phyloP scores from a whole-genome alignment of 495 filamentous ascomycete genomes.

The Sabuloglossum arenarium region DNA sequence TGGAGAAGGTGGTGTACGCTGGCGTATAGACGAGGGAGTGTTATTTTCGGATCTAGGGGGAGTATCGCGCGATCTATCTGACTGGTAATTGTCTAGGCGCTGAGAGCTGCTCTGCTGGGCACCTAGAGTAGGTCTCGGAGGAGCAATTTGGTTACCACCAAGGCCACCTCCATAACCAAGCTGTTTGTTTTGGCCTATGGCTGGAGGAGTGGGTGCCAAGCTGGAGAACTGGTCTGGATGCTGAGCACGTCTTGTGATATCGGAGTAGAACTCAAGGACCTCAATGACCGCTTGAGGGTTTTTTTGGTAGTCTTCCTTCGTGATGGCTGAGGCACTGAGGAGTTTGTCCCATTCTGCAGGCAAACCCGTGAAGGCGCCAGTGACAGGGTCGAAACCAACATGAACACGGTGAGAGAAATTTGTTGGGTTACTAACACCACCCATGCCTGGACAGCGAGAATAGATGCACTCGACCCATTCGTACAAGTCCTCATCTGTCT shows the following conservation, averaged over 20 bases:
- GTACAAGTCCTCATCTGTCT: slow-evolving; percentile 87
- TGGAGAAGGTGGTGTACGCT: slow-evolving; percentile 7
- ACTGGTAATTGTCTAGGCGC: neutral
- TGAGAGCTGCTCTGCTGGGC: neutral
- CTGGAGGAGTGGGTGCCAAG: slow-evolving; percentile 43
- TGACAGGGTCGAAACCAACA: slow-evolving; percentile 87
- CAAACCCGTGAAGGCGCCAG: slow-evolving; percentile 79
- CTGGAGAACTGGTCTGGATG: slow-evolving; percentile 60
- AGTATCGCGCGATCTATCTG: slow-evolving; percentile 2
- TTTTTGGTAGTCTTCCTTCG: slow-evolving; percentile 91
- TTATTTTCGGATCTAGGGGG: slow-evolving; percentile 2
- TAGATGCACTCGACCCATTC: slow-evolving; percentile 98
- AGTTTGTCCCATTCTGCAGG: slow-evolving; percentile 94
- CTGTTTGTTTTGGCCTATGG: slow-evolving; percentile 40
- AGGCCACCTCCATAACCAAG: slow-evolving; percentile 33
- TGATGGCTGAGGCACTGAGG: slow-evolving; percentile 84
- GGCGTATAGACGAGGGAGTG: neutral
- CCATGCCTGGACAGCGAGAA: slow-evolving; percentile 87
- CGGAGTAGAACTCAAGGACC: slow-evolving; percentile 91
- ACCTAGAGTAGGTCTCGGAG: slow-evolving; percentile 38
- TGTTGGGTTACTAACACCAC: slow-evolving; percentile 92
- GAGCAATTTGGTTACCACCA: slow-evolving; percentile 47
- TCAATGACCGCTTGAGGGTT: slow-evolving; percentile 98
- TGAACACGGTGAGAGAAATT: slow-evolving; percentile 94
- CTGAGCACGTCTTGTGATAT: slow-evolving; percentile 72